Conservation (phyloP, 2,329 filamentous ascomycete species). For the Rhexocercosporidium sp. region DNA sequence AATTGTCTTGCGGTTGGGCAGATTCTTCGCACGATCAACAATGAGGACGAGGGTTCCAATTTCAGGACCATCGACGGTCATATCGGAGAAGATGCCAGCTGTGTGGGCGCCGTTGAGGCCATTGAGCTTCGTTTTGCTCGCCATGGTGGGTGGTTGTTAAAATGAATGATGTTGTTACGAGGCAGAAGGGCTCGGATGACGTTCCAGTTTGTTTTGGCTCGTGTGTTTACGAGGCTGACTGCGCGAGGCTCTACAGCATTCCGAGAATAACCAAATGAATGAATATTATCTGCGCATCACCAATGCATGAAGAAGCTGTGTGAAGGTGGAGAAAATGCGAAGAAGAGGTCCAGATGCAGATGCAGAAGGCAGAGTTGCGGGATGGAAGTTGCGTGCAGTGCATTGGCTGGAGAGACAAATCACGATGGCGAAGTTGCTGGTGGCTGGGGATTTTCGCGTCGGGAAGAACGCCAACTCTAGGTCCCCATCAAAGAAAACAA, state of each 20-base stretch:
- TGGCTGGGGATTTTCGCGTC: conserved; percentile 5
- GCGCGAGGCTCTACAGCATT: conserved; percentile 35
- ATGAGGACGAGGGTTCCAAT: conserved; percentile 94
- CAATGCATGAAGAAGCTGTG: conserved; percentile 11
- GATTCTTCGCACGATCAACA: conserved; percentile 93
- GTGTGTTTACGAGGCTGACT: conserved; percentile 25
- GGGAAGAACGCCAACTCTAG: neutral
- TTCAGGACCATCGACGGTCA: conserved; percentile 88
- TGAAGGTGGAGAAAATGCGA: conserved; percentile 6
- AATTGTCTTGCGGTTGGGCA: conserved; percentile 96
- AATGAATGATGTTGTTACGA: conserved; percentile 18
- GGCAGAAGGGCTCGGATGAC: conserved; percentile 11
- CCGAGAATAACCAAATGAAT: conserved; percentile 13
- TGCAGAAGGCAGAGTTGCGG: neutral
- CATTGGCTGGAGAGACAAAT: neutral
- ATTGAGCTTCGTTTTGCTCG: conserved; percentile 58
- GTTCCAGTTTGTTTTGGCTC: conserved; percentile 16
- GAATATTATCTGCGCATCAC: conserved; percentile 18
- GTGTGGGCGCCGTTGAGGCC: conserved; percentile 74
- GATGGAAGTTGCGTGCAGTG: neutral
- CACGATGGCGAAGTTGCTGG: conserved; percentile 1
- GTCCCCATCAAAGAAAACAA: neutral
- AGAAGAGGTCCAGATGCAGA: conserved; percentile 3
- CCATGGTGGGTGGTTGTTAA: conserved; percentile 46
- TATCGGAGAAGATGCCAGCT: conserved; percentile 91